Evolutionary conservation across 2,329 filamentous ascomycete species (phyloP).

Genomic region (Cladosporium sp.): DNA sequence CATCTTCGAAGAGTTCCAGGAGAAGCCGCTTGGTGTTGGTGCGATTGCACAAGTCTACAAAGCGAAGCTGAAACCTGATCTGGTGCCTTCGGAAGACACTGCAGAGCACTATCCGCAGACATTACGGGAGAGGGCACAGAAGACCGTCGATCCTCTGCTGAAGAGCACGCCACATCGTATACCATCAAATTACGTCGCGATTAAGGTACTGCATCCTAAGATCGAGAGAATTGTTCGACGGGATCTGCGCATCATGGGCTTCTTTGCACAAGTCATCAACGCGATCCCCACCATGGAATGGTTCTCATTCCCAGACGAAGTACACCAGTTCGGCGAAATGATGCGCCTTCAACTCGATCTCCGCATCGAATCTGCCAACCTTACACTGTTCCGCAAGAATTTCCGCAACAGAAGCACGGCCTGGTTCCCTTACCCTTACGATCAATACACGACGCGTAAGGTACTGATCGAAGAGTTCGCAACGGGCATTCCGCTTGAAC

Average conservation of each 20-base stretch:
- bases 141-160: slow-evolving; percentile 77
- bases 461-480: slow-evolving; percentile 95
- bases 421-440: slow-evolving; percentile 95
- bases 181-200: slow-evolving; percentile 85
- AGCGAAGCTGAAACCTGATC: slow-evolving; percentile 77
- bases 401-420: slow-evolving; percentile 86
- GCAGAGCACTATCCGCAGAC: slow-evolving; percentile 53
- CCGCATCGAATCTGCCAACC: slow-evolving; percentile 87
- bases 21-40: slow-evolving; percentile 83
- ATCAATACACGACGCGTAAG: slow-evolving; percentile 85
- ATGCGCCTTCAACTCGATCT: slow-evolving; percentile 97
- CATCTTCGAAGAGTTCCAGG: slow-evolving; percentile 94
- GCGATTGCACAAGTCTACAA: slow-evolving; percentile 98
- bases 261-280: slow-evolving; percentile 83
- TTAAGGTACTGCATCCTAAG: slow-evolving; percentile 91
- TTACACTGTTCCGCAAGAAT: slow-evolving; percentile 81
- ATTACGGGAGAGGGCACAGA: slow-evolving; percentile 65
- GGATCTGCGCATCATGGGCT: slow-evolving; percentile 87
- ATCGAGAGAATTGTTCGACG: slow-evolving; percentile 87
- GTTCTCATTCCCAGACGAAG: slow-evolving; percentile 93
- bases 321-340: slow-evolving; percentile 93
- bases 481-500: slow-evolving; percentile 83
- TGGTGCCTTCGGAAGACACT: slow-evolving; percentile 60
- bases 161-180: slow-evolving; percentile 82
- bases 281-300: slow-evolving; percentile 91